Evolutionary conservation across 139 green algal species (phyloP).

Genomic region (Closterium sp.): DNA sequence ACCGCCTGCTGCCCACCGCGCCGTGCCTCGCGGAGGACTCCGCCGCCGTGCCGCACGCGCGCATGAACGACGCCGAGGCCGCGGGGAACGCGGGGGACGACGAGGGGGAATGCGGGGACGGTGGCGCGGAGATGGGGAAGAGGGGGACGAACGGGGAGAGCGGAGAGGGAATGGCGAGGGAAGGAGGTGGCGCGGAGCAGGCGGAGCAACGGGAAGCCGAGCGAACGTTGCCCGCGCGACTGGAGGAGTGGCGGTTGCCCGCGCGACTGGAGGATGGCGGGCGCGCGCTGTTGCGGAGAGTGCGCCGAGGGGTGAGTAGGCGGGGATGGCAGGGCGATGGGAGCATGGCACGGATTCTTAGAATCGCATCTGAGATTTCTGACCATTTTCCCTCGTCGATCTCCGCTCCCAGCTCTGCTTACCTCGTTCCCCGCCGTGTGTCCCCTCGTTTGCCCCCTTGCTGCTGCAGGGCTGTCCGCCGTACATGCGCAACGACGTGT

Average conservation of each 20-base stretch:
- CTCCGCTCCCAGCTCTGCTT: no score
- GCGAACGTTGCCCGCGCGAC: neutral
- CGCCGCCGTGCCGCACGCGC: neutral
- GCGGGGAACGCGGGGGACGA: neutral
- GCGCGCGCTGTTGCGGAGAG: neutral
- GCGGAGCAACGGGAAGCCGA: neutral
- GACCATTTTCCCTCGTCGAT: no score
- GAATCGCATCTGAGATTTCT: no score
- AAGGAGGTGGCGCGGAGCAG: neutral
- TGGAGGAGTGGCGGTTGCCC: neutral
- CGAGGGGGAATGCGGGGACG: neutral
- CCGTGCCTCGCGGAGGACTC: neutral
- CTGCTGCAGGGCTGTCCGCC: neutral
- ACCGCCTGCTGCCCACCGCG: neutral
- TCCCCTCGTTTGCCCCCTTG: neutral
- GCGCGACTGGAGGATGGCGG: neutral
- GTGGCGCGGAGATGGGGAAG: neutral
- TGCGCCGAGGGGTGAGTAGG: neutral
- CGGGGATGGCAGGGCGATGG: neutral
- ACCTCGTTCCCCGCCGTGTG: neutral
- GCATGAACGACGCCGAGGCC: neutral
- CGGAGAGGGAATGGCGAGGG: neutral
- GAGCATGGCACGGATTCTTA: no score
- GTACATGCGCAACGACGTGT: neutral
- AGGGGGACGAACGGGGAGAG: neutral